Percentiles rank a stretch among this genome's conserved stretches.
These are phyloP conservation scores for Apiospora arundinis DNA, from an alignment of 2,329 filamentous ascomycete genomes.

Conservation along the genomic window DNA sequence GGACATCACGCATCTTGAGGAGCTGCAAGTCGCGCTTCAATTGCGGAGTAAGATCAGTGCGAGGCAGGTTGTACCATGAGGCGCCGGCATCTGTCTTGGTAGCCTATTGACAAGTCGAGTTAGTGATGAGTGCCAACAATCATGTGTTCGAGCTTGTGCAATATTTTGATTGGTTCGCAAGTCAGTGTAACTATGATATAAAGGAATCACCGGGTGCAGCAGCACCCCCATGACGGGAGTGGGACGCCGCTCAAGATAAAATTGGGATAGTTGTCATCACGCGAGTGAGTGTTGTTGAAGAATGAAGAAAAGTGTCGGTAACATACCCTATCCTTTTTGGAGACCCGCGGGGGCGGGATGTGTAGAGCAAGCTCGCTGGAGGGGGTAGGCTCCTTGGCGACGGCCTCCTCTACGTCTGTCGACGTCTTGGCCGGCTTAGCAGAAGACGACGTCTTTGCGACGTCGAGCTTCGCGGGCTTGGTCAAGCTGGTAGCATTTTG, in stretches of 20 bases:
- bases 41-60: slow-evolving; percentile 82
- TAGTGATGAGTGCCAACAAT: slow-evolving; percentile 1
- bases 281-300: slow-evolving; percentile 39
- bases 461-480: slow-evolving; percentile 37
- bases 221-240: slow-evolving; percentile 49
- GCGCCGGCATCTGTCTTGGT: slow-evolving; percentile 69
- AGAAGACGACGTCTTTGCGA: slow-evolving; percentile 27
- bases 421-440: slow-evolving; percentile 20
- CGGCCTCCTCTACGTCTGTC: neutral
- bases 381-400: slow-evolving; percentile 25
- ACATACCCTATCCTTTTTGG: slow-evolving; percentile 42
- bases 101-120: slow-evolving; percentile 35
- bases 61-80: slow-evolving; percentile 87
- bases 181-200: slow-evolving; percentile 79
- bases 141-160: slow-evolving; percentile 20
- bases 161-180: slow-evolving; percentile 33
- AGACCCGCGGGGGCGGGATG: slow-evolving; percentile 34
- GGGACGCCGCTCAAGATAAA: slow-evolving; percentile 61
- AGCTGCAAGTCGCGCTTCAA: slow-evolving; percentile 90
- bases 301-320: slow-evolving; percentile 10
- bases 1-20: slow-evolving; percentile 83
- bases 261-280: slow-evolving; percentile 79
- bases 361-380: slow-evolving; percentile 36
- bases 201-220: slow-evolving; percentile 67
- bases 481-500: slow-evolving; percentile 38